Conservation (phyloP, 805 yeast species). For the Komagataella phaffii region DNA sequence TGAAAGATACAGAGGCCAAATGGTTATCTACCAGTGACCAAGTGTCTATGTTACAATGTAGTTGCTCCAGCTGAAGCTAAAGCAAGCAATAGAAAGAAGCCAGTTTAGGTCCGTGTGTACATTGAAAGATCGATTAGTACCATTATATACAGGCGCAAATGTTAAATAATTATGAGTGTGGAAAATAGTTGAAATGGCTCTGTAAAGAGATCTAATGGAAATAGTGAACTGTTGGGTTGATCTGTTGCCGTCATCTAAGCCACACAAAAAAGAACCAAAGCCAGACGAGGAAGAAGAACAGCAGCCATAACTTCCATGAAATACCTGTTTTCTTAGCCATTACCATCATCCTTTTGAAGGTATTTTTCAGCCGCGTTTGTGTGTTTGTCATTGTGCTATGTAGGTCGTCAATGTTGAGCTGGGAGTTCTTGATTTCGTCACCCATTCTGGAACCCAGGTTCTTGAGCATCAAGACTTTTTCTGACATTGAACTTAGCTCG, state of each 20-base stretch:
- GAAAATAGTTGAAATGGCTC: not conserved
- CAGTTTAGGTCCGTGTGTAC: not conserved
- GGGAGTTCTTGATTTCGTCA: slow-evolving; percentile 36
- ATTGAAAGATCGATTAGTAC: not conserved
- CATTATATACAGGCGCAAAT: not conserved
- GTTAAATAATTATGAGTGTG: not conserved
- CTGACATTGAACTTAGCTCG: slow-evolving; percentile 37
- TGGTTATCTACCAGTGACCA: slow-evolving; percentile 46
- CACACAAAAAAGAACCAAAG: slow-evolving; percentile 31
- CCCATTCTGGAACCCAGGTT: slow-evolving; percentile 46
- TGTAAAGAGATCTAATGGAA: not conserved
- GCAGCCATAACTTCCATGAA: slow-evolving; percentile 50
- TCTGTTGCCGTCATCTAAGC: slow-evolving; percentile 4
- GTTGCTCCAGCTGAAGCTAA: slow-evolving; percentile 38
- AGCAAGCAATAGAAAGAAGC: not conserved
- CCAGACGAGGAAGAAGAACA: slow-evolving; percentile 27
- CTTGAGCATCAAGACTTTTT: slow-evolving; percentile 41
- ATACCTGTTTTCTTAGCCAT: slow-evolving; percentile 56
- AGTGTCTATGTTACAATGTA: slow-evolving; percentile 54
- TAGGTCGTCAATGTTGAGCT: slow-evolving; percentile 11
- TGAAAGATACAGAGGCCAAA: slow-evolving; percentile 39
- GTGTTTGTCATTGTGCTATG: slow-evolving; percentile 18
- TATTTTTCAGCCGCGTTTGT: slow-evolving; percentile 31
- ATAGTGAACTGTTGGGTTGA: not conserved
- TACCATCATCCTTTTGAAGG: slow-evolving; percentile 41